Evolutionary conservation across 768 basidiomycete genomes (phyloP), one percentile per base, ranked within the genome.

Genomic region (Psilocybe cyanescens): DNA sequence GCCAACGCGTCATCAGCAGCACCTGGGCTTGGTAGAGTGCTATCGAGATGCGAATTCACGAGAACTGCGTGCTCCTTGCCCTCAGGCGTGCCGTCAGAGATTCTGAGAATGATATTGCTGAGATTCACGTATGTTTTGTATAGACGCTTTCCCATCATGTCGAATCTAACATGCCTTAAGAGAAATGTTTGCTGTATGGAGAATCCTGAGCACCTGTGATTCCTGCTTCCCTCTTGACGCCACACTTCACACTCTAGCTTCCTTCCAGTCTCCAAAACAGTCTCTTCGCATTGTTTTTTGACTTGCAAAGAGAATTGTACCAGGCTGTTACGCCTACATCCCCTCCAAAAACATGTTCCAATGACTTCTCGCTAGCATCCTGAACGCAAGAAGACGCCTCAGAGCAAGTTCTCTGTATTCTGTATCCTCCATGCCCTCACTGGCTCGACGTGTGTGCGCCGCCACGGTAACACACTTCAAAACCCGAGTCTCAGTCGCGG

Each of bases 221-320:
- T 89, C 3, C 95, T 95, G 63, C 87, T 92, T 2, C 95, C 95
- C 66, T 89, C 82, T 74, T 97, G 96, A 58, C 89, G 80, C 91
- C 93, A 97, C 0, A 96, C 87, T 69, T 97, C 94, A 67, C 97
- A 95, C 70, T 96, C 81, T n/a, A 97, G 76, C 48, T 88, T 88
- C 50, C 88, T 77, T 61, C 79, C 74, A 2, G 70, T 77, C 44
- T 70, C 72, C 33, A 71, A 70, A 6, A 83, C 80, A 30, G 85
- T 73, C 51, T 75, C 74, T 48, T 90, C 86, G 70, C 95, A 96
- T 55, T 86, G 74, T 33, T 74, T 72, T 68, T 87, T 79, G 39
- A 96, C 72, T 47, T 79, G 78, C 24, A 24, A 24, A 24, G 24
- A 24, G 24, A 24, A 24, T 24, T 24, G 24, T 24, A 24, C 24